phyloP scores from a whole-genome alignment of 352 stramenopile species.

The Phytophthora podocarpi region DNA sequence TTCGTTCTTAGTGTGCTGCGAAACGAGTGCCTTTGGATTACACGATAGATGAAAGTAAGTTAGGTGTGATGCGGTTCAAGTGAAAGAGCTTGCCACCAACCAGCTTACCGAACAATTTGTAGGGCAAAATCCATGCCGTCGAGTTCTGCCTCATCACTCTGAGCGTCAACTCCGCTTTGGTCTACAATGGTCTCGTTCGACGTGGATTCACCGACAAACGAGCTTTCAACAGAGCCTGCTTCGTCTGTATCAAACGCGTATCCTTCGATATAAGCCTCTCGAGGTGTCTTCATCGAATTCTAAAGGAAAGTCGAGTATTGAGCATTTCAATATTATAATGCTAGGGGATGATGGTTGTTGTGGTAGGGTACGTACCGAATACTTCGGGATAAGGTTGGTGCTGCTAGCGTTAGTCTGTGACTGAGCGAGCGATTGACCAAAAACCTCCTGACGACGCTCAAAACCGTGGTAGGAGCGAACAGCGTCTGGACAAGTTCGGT shows the following conservation, averaged over 20 bases:
- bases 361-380: slow-evolving; percentile 38
- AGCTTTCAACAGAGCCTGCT: background rate
- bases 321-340: background rate
- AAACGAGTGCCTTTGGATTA: slow-evolving; percentile 42
- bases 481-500: slow-evolving; percentile 67
- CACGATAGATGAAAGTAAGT: background rate
- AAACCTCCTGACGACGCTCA: slow-evolving; percentile 53
- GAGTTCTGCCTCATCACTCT: background rate
- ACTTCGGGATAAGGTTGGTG: slow-evolving; percentile 69
- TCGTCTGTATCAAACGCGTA: slow-evolving; percentile 3
- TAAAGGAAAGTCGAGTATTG: background rate
- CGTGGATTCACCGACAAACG: background rate
- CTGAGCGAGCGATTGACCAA: slow-evolving; percentile 38
- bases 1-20: slow-evolving; percentile 35
- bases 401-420: slow-evolving; percentile 42
- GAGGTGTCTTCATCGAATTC: slow-evolving; percentile 43
- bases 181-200: background rate
- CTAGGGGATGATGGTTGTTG: background rate
- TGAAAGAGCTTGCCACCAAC: background rate
- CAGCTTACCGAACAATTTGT: slow-evolving; percentile 36
- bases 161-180: background rate
- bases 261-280: slow-evolving; percentile 20
- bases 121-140: slow-evolving; percentile 20
- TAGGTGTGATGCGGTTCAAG: background rate
- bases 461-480: slow-evolving; percentile 62